A percentile compares a stretch with the other conserved stretches of the same genome.
phyloP scores from a whole-genome alignment of 2,329 filamentous ascomycete genomes.

The Aspergillus melleus region DNA sequence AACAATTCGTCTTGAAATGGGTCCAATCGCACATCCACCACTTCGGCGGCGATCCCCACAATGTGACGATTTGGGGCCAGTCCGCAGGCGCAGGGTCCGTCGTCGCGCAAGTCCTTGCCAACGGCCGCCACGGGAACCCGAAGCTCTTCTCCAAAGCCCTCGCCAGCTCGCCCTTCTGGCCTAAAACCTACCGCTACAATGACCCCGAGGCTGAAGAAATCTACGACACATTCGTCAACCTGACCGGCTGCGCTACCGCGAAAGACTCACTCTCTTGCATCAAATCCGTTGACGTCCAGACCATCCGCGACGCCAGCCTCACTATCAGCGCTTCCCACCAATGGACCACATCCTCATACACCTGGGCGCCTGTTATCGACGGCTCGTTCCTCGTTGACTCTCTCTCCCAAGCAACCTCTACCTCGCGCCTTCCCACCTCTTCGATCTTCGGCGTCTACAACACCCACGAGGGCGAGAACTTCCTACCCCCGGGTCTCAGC shows the following conservation, averaged over 20 bases:
- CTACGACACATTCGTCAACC: slow-evolving; percentile 48
- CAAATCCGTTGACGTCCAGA: slow-evolving; percentile 55
- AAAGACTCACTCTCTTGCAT: slow-evolving; percentile 54
- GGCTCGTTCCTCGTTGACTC: slow-evolving; percentile 51
- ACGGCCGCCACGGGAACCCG: slow-evolving; percentile 43
- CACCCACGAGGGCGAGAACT: slow-evolving; percentile 63
- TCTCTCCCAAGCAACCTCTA: slow-evolving; percentile 47
- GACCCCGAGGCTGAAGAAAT: slow-evolving; percentile 52
- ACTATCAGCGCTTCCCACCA: slow-evolving; percentile 50
- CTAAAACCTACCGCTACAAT: slow-evolving; percentile 58
- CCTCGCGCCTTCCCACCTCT: slow-evolving; percentile 45
- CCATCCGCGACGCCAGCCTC: slow-evolving; percentile 54
- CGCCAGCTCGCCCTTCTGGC: slow-evolving; percentile 58
- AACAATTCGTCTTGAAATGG: slow-evolving; percentile 54
- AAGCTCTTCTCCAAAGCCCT: slow-evolving; percentile 54
- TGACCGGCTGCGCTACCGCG: slow-evolving; percentile 50
- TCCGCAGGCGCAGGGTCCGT: slow-evolving; percentile 54
- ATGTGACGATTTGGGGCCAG: slow-evolving; percentile 58
- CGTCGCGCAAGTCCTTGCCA: slow-evolving; percentile 47
- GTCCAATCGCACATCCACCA: slow-evolving; percentile 53
- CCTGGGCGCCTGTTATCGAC: slow-evolving; percentile 63
- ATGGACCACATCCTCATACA: slow-evolving; percentile 58
- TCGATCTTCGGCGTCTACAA: slow-evolving; percentile 60
- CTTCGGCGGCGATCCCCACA: slow-evolving; percentile 55
- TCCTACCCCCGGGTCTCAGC: slow-evolving; percentile 56